Evolutionary conservation across 129 eudicot genomes (phyloP).

Genomic region (Escallonia rubra): DNA sequence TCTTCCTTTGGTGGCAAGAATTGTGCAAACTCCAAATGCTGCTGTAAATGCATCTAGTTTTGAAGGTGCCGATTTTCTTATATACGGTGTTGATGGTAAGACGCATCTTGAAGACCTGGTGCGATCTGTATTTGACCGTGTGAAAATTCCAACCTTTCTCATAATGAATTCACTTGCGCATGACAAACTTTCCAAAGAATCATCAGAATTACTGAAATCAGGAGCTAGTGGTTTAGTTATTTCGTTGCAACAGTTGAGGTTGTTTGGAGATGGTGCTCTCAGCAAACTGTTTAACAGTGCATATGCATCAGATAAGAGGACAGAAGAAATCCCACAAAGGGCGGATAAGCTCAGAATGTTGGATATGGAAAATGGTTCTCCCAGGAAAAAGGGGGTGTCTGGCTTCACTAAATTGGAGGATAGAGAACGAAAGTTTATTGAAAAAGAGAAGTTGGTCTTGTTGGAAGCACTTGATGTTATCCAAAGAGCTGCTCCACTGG

Average conservation of each 20-base stretch:
- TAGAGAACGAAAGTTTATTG: constrained; percentile 55
- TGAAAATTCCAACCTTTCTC: constrained; percentile 77
- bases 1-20: constrained; percentile 87
- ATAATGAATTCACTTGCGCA: constrained; percentile 18
- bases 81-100: constrained; percentile 32
- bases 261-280: constrained; percentile 37
- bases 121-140: constrained; percentile 32
- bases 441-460: constrained; percentile 58
- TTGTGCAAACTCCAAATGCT: constrained; percentile 56
- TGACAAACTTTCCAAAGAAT: constrained; percentile 21
- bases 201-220: constrained; percentile 35
- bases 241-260: constrained; percentile 49
- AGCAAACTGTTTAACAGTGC: constrained; percentile 42
- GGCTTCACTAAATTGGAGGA: constrained; percentile 66
- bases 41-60: constrained; percentile 60
- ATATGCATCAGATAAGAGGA: constrained; percentile 20
- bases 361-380: constrained; percentile 41
- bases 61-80: constrained; percentile 96
- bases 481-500: constrained; percentile 93
- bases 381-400: constrained; percentile 34
- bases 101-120: constrained; percentile 26
- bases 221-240: constrained; percentile 83
- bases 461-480: constrained; percentile 60
- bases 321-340: constrained; percentile 15
- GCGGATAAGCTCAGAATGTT: constrained; percentile 19